Percentiles rank a stretch among this genome's conserved stretches.
These are phyloP conservation scores for Didymella sp. DNA, from an alignment of 2,329 filamentous ascomycete genomes.

Conservation along the genomic window DNA sequence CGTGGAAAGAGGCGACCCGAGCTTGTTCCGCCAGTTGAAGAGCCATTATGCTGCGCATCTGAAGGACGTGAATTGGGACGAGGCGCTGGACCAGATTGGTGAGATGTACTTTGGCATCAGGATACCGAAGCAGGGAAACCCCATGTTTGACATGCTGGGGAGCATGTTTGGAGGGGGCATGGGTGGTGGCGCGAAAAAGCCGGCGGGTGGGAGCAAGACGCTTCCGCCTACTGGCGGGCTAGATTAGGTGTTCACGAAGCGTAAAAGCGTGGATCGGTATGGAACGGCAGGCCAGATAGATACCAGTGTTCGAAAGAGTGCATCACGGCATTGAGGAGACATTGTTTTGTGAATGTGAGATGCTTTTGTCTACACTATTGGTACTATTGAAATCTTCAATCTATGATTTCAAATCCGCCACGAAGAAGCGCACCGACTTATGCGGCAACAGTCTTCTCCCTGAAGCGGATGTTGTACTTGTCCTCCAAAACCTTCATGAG, in stretches of 20 bases:
- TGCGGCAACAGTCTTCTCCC: slow-evolving; percentile 66
- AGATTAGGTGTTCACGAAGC: slow-evolving; percentile 24
- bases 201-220: slow-evolving; percentile 50
- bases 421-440: slow-evolving; percentile 10
- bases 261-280: background rate
- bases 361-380: slow-evolving; percentile 30
- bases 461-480: slow-evolving; percentile 75
- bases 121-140: slow-evolving; percentile 87
- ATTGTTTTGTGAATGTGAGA: slow-evolving; percentile 2
- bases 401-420: slow-evolving; percentile 10
- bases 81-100: slow-evolving; percentile 80
- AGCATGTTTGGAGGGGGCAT: slow-evolving; percentile 84
- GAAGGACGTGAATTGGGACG: slow-evolving; percentile 80
- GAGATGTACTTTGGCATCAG: slow-evolving; percentile 97
- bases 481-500: slow-evolving; percentile 80
- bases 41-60: slow-evolving; percentile 82
- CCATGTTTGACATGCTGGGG: slow-evolving; percentile 97
- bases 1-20: slow-evolving; percentile 77
- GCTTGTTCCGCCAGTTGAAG: slow-evolving; percentile 81
- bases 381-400: slow-evolving; percentile 13
- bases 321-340: background rate
- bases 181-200: slow-evolving; percentile 57
- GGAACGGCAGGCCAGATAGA: background rate
- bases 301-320: background rate
- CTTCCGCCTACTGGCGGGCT: slow-evolving; percentile 46